Base-by-base conservation (phyloP, 768 basidiomycete species). In the Tulasnella sp. region DNA sequence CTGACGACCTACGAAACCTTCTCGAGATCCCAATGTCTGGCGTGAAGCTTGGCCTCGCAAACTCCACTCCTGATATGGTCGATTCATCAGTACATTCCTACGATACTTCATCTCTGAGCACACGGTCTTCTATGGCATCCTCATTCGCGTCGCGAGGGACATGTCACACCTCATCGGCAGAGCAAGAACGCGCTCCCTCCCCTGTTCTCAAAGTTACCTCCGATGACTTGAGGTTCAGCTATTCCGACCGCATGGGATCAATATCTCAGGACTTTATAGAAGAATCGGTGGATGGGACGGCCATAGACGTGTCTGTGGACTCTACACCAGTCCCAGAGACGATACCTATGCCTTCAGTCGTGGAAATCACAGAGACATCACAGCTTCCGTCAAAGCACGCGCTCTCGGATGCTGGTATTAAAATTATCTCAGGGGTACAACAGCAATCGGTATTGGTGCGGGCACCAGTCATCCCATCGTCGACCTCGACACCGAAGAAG, bases 131-230 rank as follows among this genome's bases (percentile, higher is more conserved):
- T 23, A 47, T 47, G 3, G 58, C 47, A 15, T 59, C 58, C 5
- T 59, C 58, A 13, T 59, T 59, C 32, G 32, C 47, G 11, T 59
- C 58, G 21, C 30, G 48, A 49, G 47, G 3, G 23, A 30, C 11
- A 4, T 27, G 34, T 4, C 34, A 29, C 9, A 59, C 27, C 32
- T 21, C 47, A n/a, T n/a, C n/a, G 32, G 24, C 30, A 7, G 58
- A 32, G 19, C 59, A 61, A 54, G 59, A 61, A 53, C 50, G 59
- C 50, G 59, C 59, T 38, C 51, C 53, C 30, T 61, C 59, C 8
- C 51, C 59, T 0, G 59, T 51, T 29, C 50, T 61, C 50, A 61
- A 61, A 43, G 59, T 38, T 4, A 41, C 47, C 5, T 50, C 48
- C 42, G 58, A 59, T 26, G 24, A 30, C 23, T 21, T 51, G 45